Evolutionary conservation across 345 rosid genomes (phyloP), one percentile per base, ranked within the genome.

Genomic region (Salix viminalis): DNA sequence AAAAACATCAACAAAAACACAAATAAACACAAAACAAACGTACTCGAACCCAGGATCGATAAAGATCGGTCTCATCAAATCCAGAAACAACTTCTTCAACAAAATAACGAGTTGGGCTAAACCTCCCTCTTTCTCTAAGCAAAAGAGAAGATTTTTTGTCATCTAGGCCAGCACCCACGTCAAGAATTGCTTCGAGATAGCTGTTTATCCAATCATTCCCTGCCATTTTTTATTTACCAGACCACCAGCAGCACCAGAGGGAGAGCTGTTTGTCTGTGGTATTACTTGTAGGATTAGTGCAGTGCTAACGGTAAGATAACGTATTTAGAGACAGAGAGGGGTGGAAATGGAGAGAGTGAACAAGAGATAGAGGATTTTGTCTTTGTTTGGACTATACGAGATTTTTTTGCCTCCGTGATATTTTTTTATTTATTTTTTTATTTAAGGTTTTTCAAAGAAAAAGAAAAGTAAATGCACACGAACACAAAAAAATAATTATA

Each of bases 181-280:
- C 99, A n/a, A 96, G 90, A 68, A 96, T 96, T 67, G 99, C 98
- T 80, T 96, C 99, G 46, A 96, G 84, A 83, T 96, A 96, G 74
- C 99, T 92, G 90, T 93, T 94, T 19, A 96, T 87, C 99, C 99
- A 96, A 79, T 96, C 99, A 87, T 96, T 96, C 42, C 97, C 99
- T 50, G 98, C 99, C 99, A 94, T 96, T 77, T 44, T 36, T 13
- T 3, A 19, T 16, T 37, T 5, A 15, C 39, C 6, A 58, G 64
- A 58, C 69, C 69, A 30, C 46, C 46, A 30, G 0, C 39, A 8
- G 2, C 60, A 54, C 0, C 30, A 64, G 36, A 19, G 5, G 67
- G 39, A 65, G n/a, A 16, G 34, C 39, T 65, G 68, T 32, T 65
- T 16, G 41, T 6, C 32, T 30, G 68, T 16, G 41, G 68, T 16